Evolutionary conservation across 1,284 basidiomycete species (phyloP), one percentile per base, ranked within the genome.

Genomic region (Sphaerobolus stellatus): DNA sequence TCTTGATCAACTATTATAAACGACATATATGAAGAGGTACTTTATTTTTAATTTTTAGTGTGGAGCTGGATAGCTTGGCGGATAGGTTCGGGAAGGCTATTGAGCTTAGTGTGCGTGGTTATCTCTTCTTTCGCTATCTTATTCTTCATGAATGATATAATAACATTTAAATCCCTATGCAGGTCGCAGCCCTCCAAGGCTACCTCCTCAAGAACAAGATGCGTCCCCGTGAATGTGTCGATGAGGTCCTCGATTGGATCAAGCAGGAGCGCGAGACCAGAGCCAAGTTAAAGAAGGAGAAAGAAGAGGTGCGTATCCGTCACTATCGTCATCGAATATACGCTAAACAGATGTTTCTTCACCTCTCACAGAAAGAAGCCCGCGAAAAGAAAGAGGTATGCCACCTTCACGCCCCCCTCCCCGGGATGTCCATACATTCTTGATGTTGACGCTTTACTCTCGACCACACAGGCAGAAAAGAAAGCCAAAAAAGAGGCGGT

Each of bases 181-280:
- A 90, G 88, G 88, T 92, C 58, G 91, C 91, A 14, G 79, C 81
- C 47, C 76, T 93, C 58, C 92, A 94, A 74, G 91, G 90, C 3
- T 92, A 90, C 68, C 76, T 90, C 24, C 74, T 91, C 55, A 88
- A 86, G 75, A 91, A 91, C 70, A 91, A 92, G 78, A 86, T 89
- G n/a, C 83, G 90, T 27, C 90, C 89, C 28, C 77, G 79, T 52
- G 86, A 92, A 70, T 86, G 83, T 62, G 90, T 90, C 20, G 84
- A 88, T 20, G 90, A 92, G 69, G 87, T 89, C 25, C 74, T 66
- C 16, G 83, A 81, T 46, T 91, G 88, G 79, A 70, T 91, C 50
- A 71, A 82, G 57, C 79, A 84, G 64, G 89, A 92, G 66, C 84
- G 90, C 56, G 88, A 88, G 73, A 88, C 82, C 30, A 81, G 86